Evolutionary conservation across 129 eudicot genomes (phyloP).

Genomic region (Helianthus tuberosus): DNA sequence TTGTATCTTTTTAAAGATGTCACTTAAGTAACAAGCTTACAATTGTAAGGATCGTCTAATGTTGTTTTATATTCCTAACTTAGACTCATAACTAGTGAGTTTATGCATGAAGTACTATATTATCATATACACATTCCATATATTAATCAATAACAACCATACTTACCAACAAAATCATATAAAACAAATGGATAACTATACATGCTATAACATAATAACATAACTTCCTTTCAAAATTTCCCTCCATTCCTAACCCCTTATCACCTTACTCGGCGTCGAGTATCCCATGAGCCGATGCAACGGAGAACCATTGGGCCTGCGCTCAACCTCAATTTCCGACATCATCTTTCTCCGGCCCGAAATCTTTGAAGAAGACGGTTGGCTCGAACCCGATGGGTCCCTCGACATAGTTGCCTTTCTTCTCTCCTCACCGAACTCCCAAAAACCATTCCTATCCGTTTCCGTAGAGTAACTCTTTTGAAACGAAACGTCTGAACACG

Average conservation of each 20-base stretch:
- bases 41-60: neutral
- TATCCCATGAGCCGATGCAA: constrained; percentile 95
- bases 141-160: constrained; percentile 11
- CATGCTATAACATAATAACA: neutral
- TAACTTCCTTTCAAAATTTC: constrained; percentile 12
- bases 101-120: neutral
- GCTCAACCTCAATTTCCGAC: constrained; percentile 54
- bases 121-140: neutral
- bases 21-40: neutral
- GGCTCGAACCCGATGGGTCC: constrained; percentile 37
- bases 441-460: constrained; percentile 45
- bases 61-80: neutral
- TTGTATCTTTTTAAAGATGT: neutral
- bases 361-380: constrained; percentile 37
- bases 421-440: constrained; percentile 30
- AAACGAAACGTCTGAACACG: constrained; percentile 56
- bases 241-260: constrained; percentile 25
- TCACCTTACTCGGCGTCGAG: constrained; percentile 64
- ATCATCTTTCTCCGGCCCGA: constrained; percentile 18
- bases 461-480: constrained; percentile 53
- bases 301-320: constrained; percentile 48
- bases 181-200: constrained; percentile 22
- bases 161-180: constrained; percentile 32
- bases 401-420: constrained; percentile 38
- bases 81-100: too few species aligned